Evolutionary conservation across 2,329 filamentous ascomycete genomes (phyloP).

Genomic region (Ascochyta koolunga): DNA sequence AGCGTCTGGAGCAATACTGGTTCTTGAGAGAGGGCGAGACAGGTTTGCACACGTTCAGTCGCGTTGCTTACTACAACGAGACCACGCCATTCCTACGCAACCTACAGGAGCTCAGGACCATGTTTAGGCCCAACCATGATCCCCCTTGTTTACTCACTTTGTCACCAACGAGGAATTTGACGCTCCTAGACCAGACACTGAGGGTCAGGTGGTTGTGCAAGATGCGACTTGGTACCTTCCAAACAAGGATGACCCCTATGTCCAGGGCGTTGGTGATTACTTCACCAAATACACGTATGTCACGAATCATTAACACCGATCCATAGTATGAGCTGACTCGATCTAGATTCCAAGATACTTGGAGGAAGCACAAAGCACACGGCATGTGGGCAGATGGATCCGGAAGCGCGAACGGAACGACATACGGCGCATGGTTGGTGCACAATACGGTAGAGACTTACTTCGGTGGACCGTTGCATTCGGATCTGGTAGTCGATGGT

Average conservation of each 20-base stretch:
- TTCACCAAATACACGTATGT: conserved; percentile 67
- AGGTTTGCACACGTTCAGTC: conserved; percentile 58
- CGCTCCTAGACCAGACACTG: conserved; percentile 58
- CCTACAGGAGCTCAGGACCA: conserved; percentile 63
- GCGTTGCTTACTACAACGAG: conserved; percentile 64
- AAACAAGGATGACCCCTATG: conserved; percentile 59
- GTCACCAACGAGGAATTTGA: conserved; percentile 62
- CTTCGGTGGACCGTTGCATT: conserved; percentile 65
- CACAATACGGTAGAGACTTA: conserved; percentile 69
- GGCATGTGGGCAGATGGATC: conserved; percentile 60
- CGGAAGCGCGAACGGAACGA: conserved; percentile 57
- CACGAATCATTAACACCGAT: neutral
- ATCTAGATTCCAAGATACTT: conserved; percentile 58
- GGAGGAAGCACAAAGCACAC: conserved; percentile 63
- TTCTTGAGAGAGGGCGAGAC: conserved; percentile 67
- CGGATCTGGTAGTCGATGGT: conserved; percentile 66
- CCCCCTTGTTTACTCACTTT: conserved; percentile 51
- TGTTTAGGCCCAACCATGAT: conserved; percentile 63
- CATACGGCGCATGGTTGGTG: conserved; percentile 67
- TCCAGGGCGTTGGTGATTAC: conserved; percentile 62
- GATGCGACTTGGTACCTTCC: conserved; percentile 67
- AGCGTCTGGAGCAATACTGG: conserved; percentile 67
- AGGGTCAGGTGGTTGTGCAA: conserved; percentile 60
- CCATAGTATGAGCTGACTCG: neutral
- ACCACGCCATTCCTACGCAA: conserved; percentile 62